Conservation (phyloP, 495 filamentous ascomycete species). For the Tricharina praecox region DNA sequence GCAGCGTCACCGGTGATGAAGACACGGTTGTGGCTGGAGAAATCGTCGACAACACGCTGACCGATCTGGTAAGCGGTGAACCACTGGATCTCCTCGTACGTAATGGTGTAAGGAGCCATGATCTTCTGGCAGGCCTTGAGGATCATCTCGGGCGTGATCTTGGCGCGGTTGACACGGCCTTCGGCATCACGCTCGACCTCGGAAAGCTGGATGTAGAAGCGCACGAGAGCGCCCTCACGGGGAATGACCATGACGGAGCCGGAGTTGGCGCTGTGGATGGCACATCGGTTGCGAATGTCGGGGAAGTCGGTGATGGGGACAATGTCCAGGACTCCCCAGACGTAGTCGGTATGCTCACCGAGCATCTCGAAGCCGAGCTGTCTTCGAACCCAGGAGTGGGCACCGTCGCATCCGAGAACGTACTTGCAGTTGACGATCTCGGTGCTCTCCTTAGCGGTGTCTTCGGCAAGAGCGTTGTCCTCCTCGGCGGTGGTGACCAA, state of each 20-base stretch:
- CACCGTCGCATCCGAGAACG: slow-evolving; percentile 44
- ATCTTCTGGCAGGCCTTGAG: slow-evolving; percentile 49
- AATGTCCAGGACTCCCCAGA: slow-evolving; percentile 68
- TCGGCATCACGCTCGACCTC: slow-evolving; percentile 28
- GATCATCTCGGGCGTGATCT: slow-evolving; percentile 48
- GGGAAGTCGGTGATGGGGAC: slow-evolving; percentile 62
- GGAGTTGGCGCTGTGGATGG: slow-evolving; percentile 44
- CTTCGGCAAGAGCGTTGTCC: neutral
- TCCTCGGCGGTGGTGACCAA: slow-evolving; percentile 31
- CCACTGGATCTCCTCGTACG: slow-evolving; percentile 55
- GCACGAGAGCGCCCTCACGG: slow-evolving; percentile 55
- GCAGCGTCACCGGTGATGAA: slow-evolving; percentile 70
- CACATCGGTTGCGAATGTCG: slow-evolving; percentile 45
- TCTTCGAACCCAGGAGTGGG: slow-evolving; percentile 41
- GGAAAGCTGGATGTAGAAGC: slow-evolving; percentile 59
- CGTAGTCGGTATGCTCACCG: slow-evolving; percentile 43
- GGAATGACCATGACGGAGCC: slow-evolving; percentile 66
- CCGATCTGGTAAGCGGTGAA: slow-evolving; percentile 56
- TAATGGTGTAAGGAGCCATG: slow-evolving; percentile 47
- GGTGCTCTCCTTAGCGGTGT: slow-evolving; percentile 28
- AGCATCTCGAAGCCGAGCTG: slow-evolving; percentile 47
- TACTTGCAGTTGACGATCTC: slow-evolving; percentile 40
- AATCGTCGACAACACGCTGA: slow-evolving; percentile 52
- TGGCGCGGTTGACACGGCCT: slow-evolving; percentile 29
- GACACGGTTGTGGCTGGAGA: slow-evolving; percentile 49